Conservation (phyloP, 2,329 filamentous ascomycete species). For the Ophiostoma sp. region DNA sequence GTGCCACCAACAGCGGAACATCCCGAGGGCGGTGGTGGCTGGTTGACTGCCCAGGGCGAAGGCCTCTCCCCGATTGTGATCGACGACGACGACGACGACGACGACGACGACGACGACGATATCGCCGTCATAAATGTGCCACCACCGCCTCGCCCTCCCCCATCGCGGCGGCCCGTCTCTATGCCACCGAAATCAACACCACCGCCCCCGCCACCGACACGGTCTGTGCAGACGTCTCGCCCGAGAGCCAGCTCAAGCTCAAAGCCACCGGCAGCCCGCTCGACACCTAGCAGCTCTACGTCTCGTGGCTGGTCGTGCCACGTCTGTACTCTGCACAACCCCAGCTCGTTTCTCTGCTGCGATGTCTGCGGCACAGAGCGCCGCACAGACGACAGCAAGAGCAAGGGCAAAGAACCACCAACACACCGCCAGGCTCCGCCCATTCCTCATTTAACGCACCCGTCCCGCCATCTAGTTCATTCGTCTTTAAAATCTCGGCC, state of each 20-base stretch:
- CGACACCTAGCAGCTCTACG: not conserved
- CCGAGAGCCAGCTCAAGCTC: slow-evolving; percentile 5
- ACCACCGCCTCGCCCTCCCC: not conserved
- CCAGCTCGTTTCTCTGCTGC: slow-evolving; percentile 46
- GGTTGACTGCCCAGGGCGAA: slow-evolving; percentile 26
- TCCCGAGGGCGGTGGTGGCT: slow-evolving; percentile 43
- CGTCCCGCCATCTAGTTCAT: not conserved
- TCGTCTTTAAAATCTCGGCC: not conserved
- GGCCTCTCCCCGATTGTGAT: slow-evolving; percentile 15
- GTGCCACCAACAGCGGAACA: slow-evolving; percentile 45
- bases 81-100: slow-evolving; percentile 20
- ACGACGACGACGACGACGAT: slow-evolving; percentile 7
- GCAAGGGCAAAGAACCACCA: not conserved
- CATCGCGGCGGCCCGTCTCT: slow-evolving; percentile 1
- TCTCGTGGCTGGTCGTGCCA: slow-evolving; percentile 46
- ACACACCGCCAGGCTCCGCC: slow-evolving; percentile 12
- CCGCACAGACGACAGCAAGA: not conserved
- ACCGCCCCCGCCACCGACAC: slow-evolving; percentile 1
- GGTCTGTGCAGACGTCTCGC: not conserved
- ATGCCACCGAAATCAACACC: not conserved
- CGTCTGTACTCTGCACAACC: slow-evolving; percentile 54
- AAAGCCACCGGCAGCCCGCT: not conserved
- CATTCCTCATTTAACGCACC: not conserved
- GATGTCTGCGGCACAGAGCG: slow-evolving; percentile 51
- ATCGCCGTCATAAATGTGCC: slow-evolving; percentile 10